Percentiles rank a stretch among this genome's conserved stretches.
Evolutionary conservation across 352 stramenopile species (phyloP).

Genomic region (Phytophthora sojae): DNA sequence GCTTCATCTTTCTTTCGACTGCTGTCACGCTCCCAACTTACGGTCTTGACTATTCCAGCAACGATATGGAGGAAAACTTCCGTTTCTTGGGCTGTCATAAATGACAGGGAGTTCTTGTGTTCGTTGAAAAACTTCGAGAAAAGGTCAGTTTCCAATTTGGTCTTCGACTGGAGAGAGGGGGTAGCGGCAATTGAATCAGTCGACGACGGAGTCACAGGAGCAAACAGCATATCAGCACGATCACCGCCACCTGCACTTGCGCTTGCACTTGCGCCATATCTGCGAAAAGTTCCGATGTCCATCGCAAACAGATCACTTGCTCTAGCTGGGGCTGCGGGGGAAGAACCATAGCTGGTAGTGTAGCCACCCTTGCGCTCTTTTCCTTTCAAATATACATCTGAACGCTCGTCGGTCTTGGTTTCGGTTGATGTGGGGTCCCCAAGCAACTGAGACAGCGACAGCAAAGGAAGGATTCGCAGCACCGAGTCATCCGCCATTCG

Average conservation of each 20-base stretch:
- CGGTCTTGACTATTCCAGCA: slow-evolving; percentile 52
- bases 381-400: slow-evolving; percentile 49
- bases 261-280: slow-evolving; percentile 22
- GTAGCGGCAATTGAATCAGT: background rate
- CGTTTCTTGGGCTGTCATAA: slow-evolving; percentile 50
- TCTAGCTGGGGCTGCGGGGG: slow-evolving; percentile 44
- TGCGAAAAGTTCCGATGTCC: slow-evolving; percentile 53
- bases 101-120: slow-evolving; percentile 60
- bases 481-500: slow-evolving; percentile 69
- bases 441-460: slow-evolving; percentile 64
- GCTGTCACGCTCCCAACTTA: slow-evolving; percentile 70
- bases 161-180: slow-evolving; percentile 24
- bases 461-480: slow-evolving; percentile 56
- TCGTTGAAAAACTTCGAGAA: slow-evolving; percentile 64
- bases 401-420: slow-evolving; percentile 51
- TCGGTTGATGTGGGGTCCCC: slow-evolving; percentile 24
- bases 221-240: slow-evolving; percentile 71
- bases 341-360: slow-evolving; percentile 10
- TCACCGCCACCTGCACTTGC: slow-evolving; percentile 29
- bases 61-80: slow-evolving; percentile 65
- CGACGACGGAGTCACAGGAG: slow-evolving; percentile 26
- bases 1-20: slow-evolving; percentile 73
- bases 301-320: slow-evolving; percentile 81
- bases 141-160: slow-evolving; percentile 48
- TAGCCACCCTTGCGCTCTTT: slow-evolving; percentile 29